A percentile compares a stretch with the other conserved stretches of the same genome.
Evolutionary conservation across 192 early-diverging fungal species (phyloP).

Genomic region (Linnemannia zychae): DNA sequence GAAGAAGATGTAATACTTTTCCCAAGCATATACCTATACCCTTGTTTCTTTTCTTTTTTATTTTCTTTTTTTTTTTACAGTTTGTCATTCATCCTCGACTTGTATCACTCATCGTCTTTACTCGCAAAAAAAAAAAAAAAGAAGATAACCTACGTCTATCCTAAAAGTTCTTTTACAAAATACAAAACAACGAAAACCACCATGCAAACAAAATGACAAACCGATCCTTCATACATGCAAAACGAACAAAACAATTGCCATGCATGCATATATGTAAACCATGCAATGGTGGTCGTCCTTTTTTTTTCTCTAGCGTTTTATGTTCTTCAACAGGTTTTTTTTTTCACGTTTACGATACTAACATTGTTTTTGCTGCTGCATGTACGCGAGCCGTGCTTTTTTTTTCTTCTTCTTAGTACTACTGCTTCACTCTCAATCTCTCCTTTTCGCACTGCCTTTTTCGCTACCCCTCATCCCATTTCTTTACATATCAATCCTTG

Average conservation of each 20-base stretch:
- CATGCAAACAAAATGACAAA: not conserved
- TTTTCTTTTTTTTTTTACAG: not conserved
- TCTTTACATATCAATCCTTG: too few relatives aligned
- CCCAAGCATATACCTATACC: not conserved
- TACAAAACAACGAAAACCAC: not conserved
- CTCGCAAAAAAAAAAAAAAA: constrained; percentile 1
- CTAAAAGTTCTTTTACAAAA: constrained; percentile 1
- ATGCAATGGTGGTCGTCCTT: not conserved
- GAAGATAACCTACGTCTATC: not conserved
- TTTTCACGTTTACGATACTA: not conserved
- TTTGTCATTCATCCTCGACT: too few relatives aligned
- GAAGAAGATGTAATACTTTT: constrained; percentile 10
- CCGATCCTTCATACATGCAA: too few relatives aligned
- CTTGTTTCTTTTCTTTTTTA: not conserved
- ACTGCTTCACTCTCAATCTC: not conserved
- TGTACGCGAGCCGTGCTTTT: not conserved
- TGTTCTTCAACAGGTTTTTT: not conserved
- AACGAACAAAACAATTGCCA: not conserved
- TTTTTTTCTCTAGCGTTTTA: not conserved
- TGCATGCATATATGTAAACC: not conserved
- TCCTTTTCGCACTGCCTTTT: not conserved
- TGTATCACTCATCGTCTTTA: not conserved
- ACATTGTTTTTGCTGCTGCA: not conserved
- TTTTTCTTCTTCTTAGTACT: not conserved
- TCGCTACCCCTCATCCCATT: not conserved